Base-by-base conservation (phyloP, 169 alveolate species). In the Eimeria sp. region DNA sequence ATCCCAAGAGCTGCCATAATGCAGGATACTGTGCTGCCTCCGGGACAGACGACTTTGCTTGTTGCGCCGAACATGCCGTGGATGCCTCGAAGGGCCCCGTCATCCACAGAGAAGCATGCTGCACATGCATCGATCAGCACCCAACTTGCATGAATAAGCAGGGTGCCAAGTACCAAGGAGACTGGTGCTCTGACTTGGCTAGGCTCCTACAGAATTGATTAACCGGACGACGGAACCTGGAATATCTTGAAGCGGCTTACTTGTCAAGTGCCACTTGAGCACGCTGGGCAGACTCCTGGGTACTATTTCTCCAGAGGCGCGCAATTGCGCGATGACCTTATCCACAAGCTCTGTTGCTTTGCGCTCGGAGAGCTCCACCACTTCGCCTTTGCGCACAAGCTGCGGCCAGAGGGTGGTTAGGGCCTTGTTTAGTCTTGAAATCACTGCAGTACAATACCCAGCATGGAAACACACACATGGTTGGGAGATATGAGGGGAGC, bases 41-140 rank as follows among this genome's bases (percentile, higher is more conserved):
- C n/a, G 11, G 93, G 93, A 23, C 93, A 87, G 37, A 13, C 52
- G 49, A 27, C 43, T 40, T 40, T 87, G 82, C 66, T 60, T 87
- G 93, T 46, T 64, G 62, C 64, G 25, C 66, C 83, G 56, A 87
- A 87, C 56, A 87, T 64, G 13, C 93, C 93, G 56, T 87, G 46
- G 54, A 87, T n/a, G 43, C 93, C 93, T 64, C 82, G 54, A 18
- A 87, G 46, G 6, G 27, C 93, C 8, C 64, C 62, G 11, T 71
- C 56, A 3, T 87, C 82, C 23, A 64, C 66, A 25, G 93, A 33
- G 27, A 87, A 87, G 46, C 93, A 87, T 54, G 93, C 93, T 87
- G 93, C n/a, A 40, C 49, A n/a, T 25, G 68, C 88, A 78, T 14
- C 43, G 18, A 43, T 46, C 13, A 25, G 49, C 71, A 78, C 37